Evolutionary conservation across 176 grass and related monocot species (phyloP), one percentile per base, ranked within the genome.

Genomic region (Saccharum spontaneum): DNA sequence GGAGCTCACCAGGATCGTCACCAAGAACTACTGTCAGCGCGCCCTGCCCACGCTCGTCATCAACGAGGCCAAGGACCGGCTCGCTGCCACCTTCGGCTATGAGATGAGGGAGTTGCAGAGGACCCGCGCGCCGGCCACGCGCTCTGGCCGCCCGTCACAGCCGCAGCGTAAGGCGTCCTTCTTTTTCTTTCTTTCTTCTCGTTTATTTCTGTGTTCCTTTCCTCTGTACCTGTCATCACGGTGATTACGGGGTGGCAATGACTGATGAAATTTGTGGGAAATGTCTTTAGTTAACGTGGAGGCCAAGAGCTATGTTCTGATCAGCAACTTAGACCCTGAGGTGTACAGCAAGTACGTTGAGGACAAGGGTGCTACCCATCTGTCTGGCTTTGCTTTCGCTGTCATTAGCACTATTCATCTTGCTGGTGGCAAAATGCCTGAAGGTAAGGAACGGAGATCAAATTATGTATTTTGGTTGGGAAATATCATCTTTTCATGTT

Each of bases 71-170:
- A 79, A 84, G 75, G 89, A 90, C 16, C 14, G 12, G 82, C 86
- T 98, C 72, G 70, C 85, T 16, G 83, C 37, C 73, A 90, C 94
- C 82, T 98, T 95, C 31, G 96, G 96, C 3, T 98, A 91, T 16
- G 91, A 95, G 82, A 95, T 94, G 96, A 92, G 86, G 82, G 96
- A 98, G 86, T 73, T 98, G 22, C 91, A 92, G 71, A 90, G 96
- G 62, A 85, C 72, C 72, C 90, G 95, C 9, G 85, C 89, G 18
- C 83, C 87, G 34, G 87, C 93, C 76, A 90, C 72, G 4, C 86
- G 89, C 14, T 73, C 90, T 4, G 79, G 82, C 30, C 95, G 89
- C 7, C 10, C 85, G 48, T 83, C 89, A n/a, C 96, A 95, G 78
- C 77, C 85, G 37, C 85, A 39, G 81, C 64, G 93, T 93, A 69